These are phyloP conservation scores for Plantago major DNA, from an alignment of 257 asterid species.

Conservation along the genomic window DNA sequence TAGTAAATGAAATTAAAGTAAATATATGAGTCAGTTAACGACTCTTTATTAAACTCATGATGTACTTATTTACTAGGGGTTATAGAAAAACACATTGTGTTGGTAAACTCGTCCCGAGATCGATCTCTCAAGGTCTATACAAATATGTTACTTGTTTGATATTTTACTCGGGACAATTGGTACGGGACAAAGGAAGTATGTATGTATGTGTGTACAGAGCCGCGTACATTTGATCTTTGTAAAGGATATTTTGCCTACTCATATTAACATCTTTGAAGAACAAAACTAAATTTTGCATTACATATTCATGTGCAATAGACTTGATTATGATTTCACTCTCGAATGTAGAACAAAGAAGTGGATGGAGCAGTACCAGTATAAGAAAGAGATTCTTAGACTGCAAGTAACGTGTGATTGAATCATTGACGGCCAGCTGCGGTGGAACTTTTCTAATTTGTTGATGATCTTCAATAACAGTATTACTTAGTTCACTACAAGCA, in stretches of 20 bases:
- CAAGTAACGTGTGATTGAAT: constrained; percentile 51
- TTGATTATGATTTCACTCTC: background rate
- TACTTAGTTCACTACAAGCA: constrained; percentile 78
- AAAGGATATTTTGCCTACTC: background rate
- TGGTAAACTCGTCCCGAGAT: no score
- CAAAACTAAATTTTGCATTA: background rate
- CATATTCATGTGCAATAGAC: background rate
- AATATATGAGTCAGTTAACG: no score
- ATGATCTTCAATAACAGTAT: constrained; percentile 88
- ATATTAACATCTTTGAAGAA: background rate
- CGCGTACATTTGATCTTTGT: no score
- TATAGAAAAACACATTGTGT: no score
- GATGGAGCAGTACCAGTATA: constrained; percentile 56
- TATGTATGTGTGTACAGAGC: no score
- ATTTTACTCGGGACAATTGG: no score
- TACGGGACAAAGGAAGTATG: no score
- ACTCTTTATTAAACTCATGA: no score
- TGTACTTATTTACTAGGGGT: no score
- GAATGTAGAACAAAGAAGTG: constrained; percentile 15
- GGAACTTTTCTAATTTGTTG: constrained; percentile 70
- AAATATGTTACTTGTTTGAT: no score
- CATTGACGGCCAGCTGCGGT: constrained; percentile 53
- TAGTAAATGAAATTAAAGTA: no score
- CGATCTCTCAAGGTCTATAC: no score
- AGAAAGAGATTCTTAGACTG: constrained; percentile 77